phyloP scores from a whole-genome alignment of 371 early-diverging fungal genomes.

The Umbelopsis sp. region DNA sequence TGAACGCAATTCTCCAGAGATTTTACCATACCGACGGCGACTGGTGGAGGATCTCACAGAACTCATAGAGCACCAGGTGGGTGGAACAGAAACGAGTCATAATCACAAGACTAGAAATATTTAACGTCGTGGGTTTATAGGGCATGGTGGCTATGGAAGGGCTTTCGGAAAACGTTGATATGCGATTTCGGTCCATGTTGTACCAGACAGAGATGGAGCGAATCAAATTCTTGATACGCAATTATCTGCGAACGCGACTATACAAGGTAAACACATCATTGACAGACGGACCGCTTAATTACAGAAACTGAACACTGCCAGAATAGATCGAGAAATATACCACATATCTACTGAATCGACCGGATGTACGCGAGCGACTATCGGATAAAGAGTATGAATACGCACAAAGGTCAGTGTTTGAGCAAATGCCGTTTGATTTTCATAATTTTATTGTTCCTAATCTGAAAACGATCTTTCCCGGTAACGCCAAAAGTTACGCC shows the following conservation, averaged over 20 bases:
- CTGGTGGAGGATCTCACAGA: slow-evolving; percentile 65
- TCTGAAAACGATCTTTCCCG: neutral
- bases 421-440: neutral
- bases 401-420: slow-evolving; percentile 48
- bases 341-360: slow-evolving; percentile 41
- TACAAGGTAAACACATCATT: slow-evolving; percentile 47
- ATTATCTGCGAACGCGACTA: slow-evolving; percentile 75
- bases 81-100: neutral
- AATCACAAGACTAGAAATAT: neutral
- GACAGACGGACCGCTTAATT: neutral
- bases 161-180: slow-evolving; percentile 22
- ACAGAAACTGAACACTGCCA: neutral
- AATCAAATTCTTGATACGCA: slow-evolving; percentile 75
- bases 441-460: neutral
- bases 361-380: slow-evolving; percentile 35
- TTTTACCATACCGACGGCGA: slow-evolving; percentile 64
- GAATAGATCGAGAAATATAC: slow-evolving; percentile 56
- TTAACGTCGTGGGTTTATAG: neutral
- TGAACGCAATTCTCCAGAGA: slow-evolving; percentile 80
- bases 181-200: slow-evolving; percentile 59
- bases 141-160: slow-evolving; percentile 17
- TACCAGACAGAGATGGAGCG: slow-evolving; percentile 85
- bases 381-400: slow-evolving; percentile 54
- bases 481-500: slow-evolving; percentile 32
- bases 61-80: slow-evolving; percentile 65